phyloP scores from a whole-genome alignment of 768 basidiomycete genomes.

The Lactarius sanguifluus region DNA sequence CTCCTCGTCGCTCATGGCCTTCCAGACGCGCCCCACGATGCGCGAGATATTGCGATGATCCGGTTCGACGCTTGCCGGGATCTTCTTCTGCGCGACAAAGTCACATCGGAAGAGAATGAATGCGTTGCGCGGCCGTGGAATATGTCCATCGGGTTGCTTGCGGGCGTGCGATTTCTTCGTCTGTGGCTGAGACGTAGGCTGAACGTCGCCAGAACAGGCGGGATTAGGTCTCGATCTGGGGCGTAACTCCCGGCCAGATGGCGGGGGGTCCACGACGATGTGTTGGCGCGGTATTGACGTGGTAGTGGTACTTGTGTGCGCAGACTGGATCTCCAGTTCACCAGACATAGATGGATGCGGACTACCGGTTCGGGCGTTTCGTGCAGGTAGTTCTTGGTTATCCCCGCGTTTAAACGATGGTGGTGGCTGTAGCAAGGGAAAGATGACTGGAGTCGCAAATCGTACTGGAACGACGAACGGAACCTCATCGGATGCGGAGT shows the following conservation, averaged over 20 bases:
- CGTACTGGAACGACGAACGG: not conserved
- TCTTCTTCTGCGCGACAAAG: constrained; percentile 61
- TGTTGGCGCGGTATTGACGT: not conserved
- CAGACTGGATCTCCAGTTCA: not conserved
- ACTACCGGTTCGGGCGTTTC: not conserved
- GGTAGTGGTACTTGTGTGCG: not conserved
- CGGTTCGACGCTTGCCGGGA: constrained; percentile 53
- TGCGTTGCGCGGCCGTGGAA: constrained; percentile 72
- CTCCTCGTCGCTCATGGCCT: constrained; percentile 47
- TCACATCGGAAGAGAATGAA: constrained; percentile 81
- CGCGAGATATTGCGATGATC: constrained; percentile 70
- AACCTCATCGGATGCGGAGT: constrained; percentile 1
- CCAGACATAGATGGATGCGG: not conserved
- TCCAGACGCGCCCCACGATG: constrained; percentile 68
- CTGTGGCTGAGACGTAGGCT: not conserved
- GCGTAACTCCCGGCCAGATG: not conserved
- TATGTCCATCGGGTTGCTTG: constrained; percentile 52
- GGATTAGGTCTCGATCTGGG: not conserved
- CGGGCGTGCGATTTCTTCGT: constrained; percentile 49
- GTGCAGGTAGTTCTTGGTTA: not conserved
- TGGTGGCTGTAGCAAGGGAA: constrained; percentile 7
- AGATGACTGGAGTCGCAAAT: constrained; percentile 5
- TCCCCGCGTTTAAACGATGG: constrained; percentile 20
- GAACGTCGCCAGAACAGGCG: not conserved
- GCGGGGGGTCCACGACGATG: not conserved